Percentiles rank a stretch among this genome's conserved stretches.
These are phyloP conservation scores for Cadophora sp. DNA, from an alignment of 2,329 filamentous ascomycete genomes.

Conservation along the genomic window DNA sequence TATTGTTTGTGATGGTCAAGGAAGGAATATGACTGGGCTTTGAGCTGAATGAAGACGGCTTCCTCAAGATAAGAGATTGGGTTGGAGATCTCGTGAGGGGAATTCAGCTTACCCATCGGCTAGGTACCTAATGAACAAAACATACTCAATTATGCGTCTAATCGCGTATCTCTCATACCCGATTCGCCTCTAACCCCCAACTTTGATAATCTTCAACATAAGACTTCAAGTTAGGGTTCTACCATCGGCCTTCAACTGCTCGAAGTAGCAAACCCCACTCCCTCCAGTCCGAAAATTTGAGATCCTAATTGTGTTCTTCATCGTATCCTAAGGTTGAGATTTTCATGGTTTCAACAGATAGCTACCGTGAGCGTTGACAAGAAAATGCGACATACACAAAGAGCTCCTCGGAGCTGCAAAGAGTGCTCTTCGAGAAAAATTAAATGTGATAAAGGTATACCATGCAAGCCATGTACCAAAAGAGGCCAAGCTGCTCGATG, in stretches of 20 bases:
- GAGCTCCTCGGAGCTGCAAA: background rate
- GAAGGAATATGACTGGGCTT: background rate
- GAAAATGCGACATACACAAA: background rate
- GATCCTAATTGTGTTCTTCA: background rate
- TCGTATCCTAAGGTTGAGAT: background rate
- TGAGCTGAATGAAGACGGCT: background rate
- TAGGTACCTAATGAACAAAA: background rate
- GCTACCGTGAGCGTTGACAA: too few relatives aligned
- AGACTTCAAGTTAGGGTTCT: background rate
- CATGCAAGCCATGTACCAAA: background rate
- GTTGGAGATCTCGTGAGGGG: slow-evolving; percentile 5
- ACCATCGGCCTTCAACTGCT: background rate
- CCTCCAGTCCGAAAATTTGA: too few relatives aligned
- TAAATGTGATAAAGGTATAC: too few relatives aligned
- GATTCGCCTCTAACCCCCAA: background rate
- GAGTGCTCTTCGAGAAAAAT: background rate
- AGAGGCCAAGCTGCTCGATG: background rate
- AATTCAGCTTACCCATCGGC: background rate
- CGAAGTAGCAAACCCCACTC: background rate
- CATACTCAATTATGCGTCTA: background rate
- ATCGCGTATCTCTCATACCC: background rate
- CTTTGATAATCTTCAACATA: background rate
- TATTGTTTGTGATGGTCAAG: background rate
- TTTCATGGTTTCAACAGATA: background rate
- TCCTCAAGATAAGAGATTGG: background rate